Evolutionary conservation across 2,329 filamentous ascomycete genomes (phyloP), one percentile per base, ranked within the genome.

Genomic region (Colletotrichum trifolii): DNA sequence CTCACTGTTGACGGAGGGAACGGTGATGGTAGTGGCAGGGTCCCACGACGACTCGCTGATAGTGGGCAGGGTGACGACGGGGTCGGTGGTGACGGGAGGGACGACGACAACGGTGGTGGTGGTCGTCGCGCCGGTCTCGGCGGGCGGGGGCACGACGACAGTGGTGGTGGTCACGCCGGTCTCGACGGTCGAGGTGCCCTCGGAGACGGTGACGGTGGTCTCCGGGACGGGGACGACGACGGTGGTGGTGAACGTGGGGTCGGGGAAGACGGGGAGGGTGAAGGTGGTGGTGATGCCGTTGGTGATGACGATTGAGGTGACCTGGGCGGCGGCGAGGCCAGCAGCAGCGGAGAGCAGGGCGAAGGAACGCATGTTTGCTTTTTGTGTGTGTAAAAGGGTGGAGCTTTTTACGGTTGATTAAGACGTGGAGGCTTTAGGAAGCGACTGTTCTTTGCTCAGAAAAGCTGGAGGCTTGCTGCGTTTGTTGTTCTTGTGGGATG

Each of bases 291-390:
- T 67, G 57, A 69, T 40, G 57, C 68, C 71, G 15, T 65, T 62
- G n/a, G 66, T 67, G 59, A 69, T 67, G 38, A 61, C 35, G 13
- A 69, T 67, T 17, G 65, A 59, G 47, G 59, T 59, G 35, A 66
- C 66, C 54, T 72, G 69, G 40, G 72, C 72, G 8, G 69, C 56
- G 13, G 60, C 68, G 17, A 70, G 59, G 62, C 64, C 66, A 36
- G 59, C 67, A 46, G 59, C 54, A 46, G 59, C 54, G 39, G 60
- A 54, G 52, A 67, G 59, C 65, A 67, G 43, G 63, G 69, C 55
- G 66, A 74, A 68, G 50, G 68, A 59, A 52, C 68, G 71, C 71
- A 73, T 73, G 15, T 66, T 71, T 48, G 35, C 17, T 25, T 42
- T 45, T 48, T 25, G 15, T n/a, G 12, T 25, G 15, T 8, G 25